Percentiles rank a stretch among this genome's conserved stretches.
Evolutionary conservation across 169 alveolate species (phyloP).

Genomic region (Plasmodium inui): DNA sequence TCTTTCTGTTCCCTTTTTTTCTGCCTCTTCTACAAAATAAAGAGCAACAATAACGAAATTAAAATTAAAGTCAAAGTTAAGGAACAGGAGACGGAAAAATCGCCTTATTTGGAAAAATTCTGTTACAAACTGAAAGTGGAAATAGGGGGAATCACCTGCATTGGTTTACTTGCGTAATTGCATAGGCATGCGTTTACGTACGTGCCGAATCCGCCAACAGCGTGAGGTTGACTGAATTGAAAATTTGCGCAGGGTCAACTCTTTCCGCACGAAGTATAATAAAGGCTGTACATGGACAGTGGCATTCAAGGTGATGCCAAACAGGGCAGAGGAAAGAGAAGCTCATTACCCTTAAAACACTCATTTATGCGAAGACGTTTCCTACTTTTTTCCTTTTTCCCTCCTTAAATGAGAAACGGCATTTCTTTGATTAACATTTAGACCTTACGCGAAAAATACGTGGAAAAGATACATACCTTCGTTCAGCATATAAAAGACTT

Average conservation of each 20-base stretch:
- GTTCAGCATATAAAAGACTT: not conserved
- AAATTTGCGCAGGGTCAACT: not conserved
- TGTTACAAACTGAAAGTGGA: not conserved
- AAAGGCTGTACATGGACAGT: slow-evolving; percentile 2
- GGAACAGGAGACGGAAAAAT: not conserved
- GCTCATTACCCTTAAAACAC: not conserved
- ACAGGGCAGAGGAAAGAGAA: not conserved
- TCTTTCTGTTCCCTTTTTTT: slow-evolving; percentile 2
- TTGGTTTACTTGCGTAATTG: not conserved
- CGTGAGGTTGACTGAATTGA: not conserved
- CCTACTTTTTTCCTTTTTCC: not conserved
- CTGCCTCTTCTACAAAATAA: slow-evolving; percentile 7
- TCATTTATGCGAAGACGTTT: not conserved
- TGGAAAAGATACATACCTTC: not conserved
- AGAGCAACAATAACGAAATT: not conserved
- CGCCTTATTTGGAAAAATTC: not conserved
- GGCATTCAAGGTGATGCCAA: not conserved
- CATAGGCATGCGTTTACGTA: not conserved
- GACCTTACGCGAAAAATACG: not conserved
- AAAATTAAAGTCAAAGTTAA: slow-evolving; percentile 1
- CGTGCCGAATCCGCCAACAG: not conserved
- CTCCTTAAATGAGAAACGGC: not conserved
- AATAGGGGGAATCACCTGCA: slow-evolving; percentile 20
- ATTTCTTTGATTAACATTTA: not conserved
- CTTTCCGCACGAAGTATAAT: not conserved